Conservation (phyloP, 352 stramenopile species). For the Phytophthora syringae region DNA sequence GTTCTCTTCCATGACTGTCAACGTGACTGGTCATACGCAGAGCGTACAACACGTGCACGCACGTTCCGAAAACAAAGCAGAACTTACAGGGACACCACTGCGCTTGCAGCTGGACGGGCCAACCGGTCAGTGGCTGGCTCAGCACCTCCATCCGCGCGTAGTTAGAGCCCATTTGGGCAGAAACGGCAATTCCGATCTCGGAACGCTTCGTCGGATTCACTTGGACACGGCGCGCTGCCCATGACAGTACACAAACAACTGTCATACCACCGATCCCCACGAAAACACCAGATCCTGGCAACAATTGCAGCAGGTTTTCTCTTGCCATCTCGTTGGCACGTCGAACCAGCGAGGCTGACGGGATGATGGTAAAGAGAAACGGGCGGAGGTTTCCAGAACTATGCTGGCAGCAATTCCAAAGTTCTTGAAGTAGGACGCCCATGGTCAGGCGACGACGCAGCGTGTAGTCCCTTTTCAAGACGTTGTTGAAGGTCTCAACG, state of each 20-base stretch:
- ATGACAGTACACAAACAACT: not conserved
- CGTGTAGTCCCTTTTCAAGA: constrained; percentile 33
- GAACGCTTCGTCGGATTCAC: not conserved
- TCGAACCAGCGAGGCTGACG: not conserved
- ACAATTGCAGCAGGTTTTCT: not conserved
- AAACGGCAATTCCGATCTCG: not conserved
- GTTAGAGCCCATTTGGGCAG: not conserved
- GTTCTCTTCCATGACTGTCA: not conserved
- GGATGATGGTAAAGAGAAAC: not conserved
- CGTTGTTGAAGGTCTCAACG: constrained; percentile 30
- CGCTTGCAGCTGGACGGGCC: not conserved
- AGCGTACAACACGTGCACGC: not conserved
- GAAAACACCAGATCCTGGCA: not conserved
- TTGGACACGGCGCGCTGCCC: not conserved
- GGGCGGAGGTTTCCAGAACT: not conserved
- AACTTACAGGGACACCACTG: not conserved
- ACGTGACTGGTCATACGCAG: not conserved
- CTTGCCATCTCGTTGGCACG: not conserved
- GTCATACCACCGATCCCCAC: not conserved
- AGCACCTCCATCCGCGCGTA: not conserved
- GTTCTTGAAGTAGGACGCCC: not conserved
- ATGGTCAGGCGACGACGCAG: constrained; percentile 19
- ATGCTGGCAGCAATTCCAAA: not conserved
- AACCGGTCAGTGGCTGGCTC: not conserved
- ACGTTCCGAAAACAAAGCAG: not conserved